phyloP scores from a whole-genome alignment of 345 rosid genomes.

The Rhizophora apiculata region DNA sequence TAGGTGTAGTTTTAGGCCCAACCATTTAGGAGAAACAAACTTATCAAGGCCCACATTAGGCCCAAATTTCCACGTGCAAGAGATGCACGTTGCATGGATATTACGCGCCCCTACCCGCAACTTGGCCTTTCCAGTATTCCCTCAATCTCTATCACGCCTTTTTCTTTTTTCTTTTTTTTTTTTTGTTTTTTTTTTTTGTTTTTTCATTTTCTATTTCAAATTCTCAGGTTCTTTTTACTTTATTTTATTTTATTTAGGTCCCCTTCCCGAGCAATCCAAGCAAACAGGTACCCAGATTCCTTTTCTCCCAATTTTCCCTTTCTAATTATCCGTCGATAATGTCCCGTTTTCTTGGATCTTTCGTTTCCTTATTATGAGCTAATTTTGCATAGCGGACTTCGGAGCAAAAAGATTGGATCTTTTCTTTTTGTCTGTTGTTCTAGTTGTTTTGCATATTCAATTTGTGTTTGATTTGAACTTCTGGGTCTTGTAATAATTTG shows the following conservation, averaged over 20 bases:
- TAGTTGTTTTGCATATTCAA: no score
- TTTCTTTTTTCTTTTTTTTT: background rate
- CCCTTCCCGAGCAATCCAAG: background rate
- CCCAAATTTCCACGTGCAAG: background rate
- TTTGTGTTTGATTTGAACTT: no score
- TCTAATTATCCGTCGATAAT: background rate
- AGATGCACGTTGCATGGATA: conserved; percentile 3
- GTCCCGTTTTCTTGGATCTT: background rate
- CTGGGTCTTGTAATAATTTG: no score
- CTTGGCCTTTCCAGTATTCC: background rate
- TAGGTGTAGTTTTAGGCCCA: background rate
- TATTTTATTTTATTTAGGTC: no score
- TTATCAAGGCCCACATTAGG: background rate
- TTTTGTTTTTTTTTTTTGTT: background rate
- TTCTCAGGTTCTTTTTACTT: background rate
- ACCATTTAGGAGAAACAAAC: no score
- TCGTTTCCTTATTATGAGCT: no score
- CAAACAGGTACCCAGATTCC: background rate
- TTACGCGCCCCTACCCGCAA: conserved; percentile 1
- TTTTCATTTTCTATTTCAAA: background rate
- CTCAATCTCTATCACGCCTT: no score
- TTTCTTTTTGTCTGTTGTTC: no score
- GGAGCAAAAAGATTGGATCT: no score
- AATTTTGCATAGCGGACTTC: no score
- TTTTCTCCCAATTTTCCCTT: background rate